Conservation (phyloP, 2,329 filamentous ascomycete genomes). For the Verticillium klebahnii region DNA sequence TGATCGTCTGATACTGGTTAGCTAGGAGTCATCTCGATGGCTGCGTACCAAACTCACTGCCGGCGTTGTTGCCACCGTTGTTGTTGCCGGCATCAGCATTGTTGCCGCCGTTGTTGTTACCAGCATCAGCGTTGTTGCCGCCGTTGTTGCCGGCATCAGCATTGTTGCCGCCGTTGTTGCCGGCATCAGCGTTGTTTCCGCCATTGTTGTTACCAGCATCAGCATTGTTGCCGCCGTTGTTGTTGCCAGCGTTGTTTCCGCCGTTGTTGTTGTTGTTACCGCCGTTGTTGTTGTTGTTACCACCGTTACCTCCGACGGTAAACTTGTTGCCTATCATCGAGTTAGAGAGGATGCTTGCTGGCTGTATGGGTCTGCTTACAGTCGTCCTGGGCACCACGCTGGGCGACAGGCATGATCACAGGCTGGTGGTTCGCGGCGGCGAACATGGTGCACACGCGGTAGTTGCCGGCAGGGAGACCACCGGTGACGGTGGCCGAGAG, state of each 20-base stretch:
- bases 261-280: slow-evolving; percentile 7
- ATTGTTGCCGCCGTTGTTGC: slow-evolving; percentile 3
- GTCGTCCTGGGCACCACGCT: slow-evolving; percentile 63
- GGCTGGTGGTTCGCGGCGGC: slow-evolving; percentile 62
- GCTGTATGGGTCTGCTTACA: slow-evolving; percentile 27
- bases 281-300: slow-evolving; percentile 9
- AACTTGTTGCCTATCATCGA: slow-evolving; percentile 12
- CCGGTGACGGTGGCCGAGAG: slow-evolving; percentile 49
- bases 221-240: slow-evolving; percentile 15
- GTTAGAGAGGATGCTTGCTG: neutral
- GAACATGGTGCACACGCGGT: slow-evolving; percentile 62
- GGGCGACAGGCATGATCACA: slow-evolving; percentile 61
- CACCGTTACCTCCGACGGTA: slow-evolving; percentile 14
- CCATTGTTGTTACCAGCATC: slow-evolving; percentile 15
- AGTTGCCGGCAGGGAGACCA: slow-evolving; percentile 58
- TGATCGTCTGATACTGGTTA: neutral
- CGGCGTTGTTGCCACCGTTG: neutral
- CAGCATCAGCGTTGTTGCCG: slow-evolving; percentile 1
- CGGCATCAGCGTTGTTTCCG: slow-evolving; percentile 15
- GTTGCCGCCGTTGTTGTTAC: neutral
- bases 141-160: slow-evolving; percentile 5
- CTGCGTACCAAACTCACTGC: no score
- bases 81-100: neutral
- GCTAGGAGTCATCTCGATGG: neutral
- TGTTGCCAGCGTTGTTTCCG: slow-evolving; percentile 10